A percentile compares a stretch with the other conserved stretches of the same genome.
Conservation (phyloP, 2,329 filamentous ascomycete genomes). For the Ceratocystis ficicola region DNA sequence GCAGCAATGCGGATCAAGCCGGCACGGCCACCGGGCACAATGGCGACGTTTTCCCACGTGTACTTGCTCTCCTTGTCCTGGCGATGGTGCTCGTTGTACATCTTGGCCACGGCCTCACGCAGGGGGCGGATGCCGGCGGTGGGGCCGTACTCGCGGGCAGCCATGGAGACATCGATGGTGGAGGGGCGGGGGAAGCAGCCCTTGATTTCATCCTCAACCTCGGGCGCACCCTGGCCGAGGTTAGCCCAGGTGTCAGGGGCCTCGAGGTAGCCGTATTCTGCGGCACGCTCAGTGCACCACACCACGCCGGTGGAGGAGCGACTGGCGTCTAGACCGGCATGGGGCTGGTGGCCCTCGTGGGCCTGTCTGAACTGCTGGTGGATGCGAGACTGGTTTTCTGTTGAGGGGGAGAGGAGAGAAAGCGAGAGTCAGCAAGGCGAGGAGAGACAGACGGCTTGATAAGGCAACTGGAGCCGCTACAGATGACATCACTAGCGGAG, state of each 20-base stretch:
- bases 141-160: constrained; percentile 79
- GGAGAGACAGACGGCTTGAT: neutral
- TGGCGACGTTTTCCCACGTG: constrained; percentile 94
- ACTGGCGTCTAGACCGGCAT: constrained; percentile 79
- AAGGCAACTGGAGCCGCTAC: constrained; percentile 9
- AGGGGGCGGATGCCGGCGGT: constrained; percentile 89
- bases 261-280: constrained; percentile 78
- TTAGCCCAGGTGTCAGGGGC: constrained; percentile 80
- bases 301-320: constrained; percentile 87
- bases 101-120: constrained; percentile 72
- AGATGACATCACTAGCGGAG: neutral
- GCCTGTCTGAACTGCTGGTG: constrained; percentile 81
- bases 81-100: constrained; percentile 90
- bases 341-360: constrained; percentile 80
- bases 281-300: constrained; percentile 79
- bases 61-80: constrained; percentile 80
- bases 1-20: constrained; percentile 91
- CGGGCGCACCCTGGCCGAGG: constrained; percentile 82
- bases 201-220: constrained; percentile 85
- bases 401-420: neutral
- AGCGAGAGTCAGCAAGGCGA: neutral
- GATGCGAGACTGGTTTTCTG: constrained; percentile 71
- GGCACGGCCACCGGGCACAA: constrained; percentile 85
- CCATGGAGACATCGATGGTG: constrained; percentile 63
- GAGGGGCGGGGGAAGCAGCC: constrained; percentile 77